phyloP scores from a whole-genome alignment of 345 rosid genomes.

The Aquilaria sinensis region DNA sequence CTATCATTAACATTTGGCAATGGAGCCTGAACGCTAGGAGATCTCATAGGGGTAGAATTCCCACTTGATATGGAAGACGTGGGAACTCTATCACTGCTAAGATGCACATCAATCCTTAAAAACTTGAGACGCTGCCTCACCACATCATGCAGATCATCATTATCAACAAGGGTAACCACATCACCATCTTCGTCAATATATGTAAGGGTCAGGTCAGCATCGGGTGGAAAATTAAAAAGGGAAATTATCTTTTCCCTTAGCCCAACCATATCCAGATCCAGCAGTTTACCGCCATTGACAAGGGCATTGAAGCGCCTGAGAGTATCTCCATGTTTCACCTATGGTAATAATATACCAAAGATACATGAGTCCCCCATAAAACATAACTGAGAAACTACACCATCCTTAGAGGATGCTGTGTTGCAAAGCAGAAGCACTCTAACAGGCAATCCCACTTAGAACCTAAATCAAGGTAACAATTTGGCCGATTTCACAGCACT shows the following conservation, averaged over 20 bases:
- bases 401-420: not conserved
- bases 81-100: slow-evolving; percentile 23
- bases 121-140: slow-evolving; percentile 67
- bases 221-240: slow-evolving; percentile 53
- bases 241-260: slow-evolving; percentile 54
- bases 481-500: not conserved
- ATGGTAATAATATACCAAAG: slow-evolving; percentile 10
- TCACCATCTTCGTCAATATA: slow-evolving; percentile 95
- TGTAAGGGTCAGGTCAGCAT: slow-evolving; percentile 50
- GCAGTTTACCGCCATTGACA: slow-evolving; percentile 38
- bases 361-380: not conserved
- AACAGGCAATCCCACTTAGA: not conserved
- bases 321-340: slow-evolving; percentile 71
- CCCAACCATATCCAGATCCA: slow-evolving; percentile 60
- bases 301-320: slow-evolving; percentile 77
- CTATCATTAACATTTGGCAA: slow-evolving; percentile 30
- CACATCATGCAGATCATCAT: slow-evolving; percentile 66
- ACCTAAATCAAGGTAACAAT: not conserved
- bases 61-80: slow-evolving; percentile 42
- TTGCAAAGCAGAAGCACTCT: not conserved
- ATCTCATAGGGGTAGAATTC: slow-evolving; percentile 47
- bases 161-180: slow-evolving; percentile 65
- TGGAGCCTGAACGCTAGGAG: slow-evolving; percentile 30
- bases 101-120: slow-evolving; percentile 52
- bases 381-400: not conserved